Evolutionary conservation across 495 filamentous ascomycete species (phyloP), one percentile per base, ranked within the genome.

Genomic region (Penicillium argentinense): DNA sequence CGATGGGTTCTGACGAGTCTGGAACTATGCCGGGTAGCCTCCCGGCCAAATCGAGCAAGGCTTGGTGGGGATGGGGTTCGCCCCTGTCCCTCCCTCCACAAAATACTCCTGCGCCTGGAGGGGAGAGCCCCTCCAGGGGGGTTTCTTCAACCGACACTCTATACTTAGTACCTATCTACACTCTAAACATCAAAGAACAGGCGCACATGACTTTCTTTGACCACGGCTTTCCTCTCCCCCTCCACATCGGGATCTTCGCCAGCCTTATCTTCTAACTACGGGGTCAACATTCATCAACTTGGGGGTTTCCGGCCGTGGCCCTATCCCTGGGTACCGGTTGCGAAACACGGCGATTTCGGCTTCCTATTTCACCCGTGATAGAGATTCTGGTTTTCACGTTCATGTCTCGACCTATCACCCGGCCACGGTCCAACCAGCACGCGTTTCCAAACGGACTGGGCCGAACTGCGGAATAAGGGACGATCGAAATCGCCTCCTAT

Each of bases 351-450:
- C 42, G 28, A 11, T 24, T 11, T 51, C 25, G 28, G 34, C 50
- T 53, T 54, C 59, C 59, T 62, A 62, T 32, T 54, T 59, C 36
- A 54, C 59, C 59, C 59, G 59, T 54, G 46, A 51, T 48, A 51
- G 42, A 49, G 42, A 8, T 37, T 34, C 41, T 47, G 30, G 48
- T 28, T 47, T 39, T 44, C 36, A 5, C 14, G 12, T 30, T 38
- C 21, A 21, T 47, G 25, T 40, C 36, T 45, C 21, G 24, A 55
- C 47, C 48, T 55, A 63, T 61, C 45, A 52, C 19, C 43, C 25
- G 29, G 16, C 14, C 32, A 24, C 44, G 45, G 39, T 25, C 53
- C 53, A 54, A 56, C 50, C 50, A 42, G 37, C 16, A 30, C 22
- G 40, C 27, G 34, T 60, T 55, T 55, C 17, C 38, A 53, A 60